Base-by-base conservation (phyloP, 441 rosid genomes). In the Aleurites moluccanus region DNA sequence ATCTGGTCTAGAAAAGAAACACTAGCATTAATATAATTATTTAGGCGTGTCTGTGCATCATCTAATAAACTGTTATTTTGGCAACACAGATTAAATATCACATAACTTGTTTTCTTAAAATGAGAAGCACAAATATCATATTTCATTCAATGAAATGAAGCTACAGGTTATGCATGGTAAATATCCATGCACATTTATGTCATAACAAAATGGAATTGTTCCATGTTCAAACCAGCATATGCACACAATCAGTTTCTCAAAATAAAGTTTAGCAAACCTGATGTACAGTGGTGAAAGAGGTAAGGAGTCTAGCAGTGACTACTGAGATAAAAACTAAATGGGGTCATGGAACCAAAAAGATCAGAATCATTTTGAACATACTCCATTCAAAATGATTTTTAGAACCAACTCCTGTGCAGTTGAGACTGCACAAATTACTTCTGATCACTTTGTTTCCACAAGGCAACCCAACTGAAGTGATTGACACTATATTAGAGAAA, bases 1-100 rank as follows among this genome's bases (percentile, higher is more conserved):
- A 82, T 82, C 89, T 87, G 86, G 64, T 73, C 78, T 64, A 63
- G 70, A 80, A 69, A 80, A 69, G 30, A 72, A 71, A 67, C 49
- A 64, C 27, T n/a, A 10, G 52, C 73, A 75, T 75, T 61, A 79
- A 53, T 72, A 57, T 65, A 57, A 63, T 38, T 74, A 15, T n/a
- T 28, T 20, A 65, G 25, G 45, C 25, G 20, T 62, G 3, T 30
- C 44, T 30, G 28, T 10, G 21, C 21, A 18, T 27, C 9, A 65
- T 57, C 55, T 42, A 30, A 33, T 40, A 21, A 50, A 69, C 3
- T 2, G 28, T 65, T 10, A 38, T 0, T 1, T 38, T 33, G 27
- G 71, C 35, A 68, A 50, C 44, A 33, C 23, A n/a, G n/a, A 69
- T n/a, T 55, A 27, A 21, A 35, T 6, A 50, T 25, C 25, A 18